Percentiles rank a stretch among this genome's conserved stretches.
Evolutionary conservation across 306 rosid genomes (phyloP).

Genomic region (Psophocarpus tetragonolobus): DNA sequence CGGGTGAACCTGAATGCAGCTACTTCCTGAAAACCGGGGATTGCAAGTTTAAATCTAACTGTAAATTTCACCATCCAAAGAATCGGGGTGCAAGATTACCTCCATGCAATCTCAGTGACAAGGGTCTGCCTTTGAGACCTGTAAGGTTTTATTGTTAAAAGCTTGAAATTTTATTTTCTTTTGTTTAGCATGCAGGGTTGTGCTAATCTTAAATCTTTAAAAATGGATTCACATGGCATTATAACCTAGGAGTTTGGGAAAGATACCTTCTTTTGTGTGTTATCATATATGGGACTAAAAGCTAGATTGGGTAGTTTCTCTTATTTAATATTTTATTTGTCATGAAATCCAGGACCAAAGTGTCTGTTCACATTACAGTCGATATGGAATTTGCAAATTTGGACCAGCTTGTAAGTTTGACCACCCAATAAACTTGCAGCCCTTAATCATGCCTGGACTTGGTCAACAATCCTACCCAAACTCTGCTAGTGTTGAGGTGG

Average conservation of each 20-base stretch:
- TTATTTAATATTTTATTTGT: conserved; percentile 1
- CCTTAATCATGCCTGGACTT: conserved; percentile 47
- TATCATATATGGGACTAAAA: conserved; percentile 4
- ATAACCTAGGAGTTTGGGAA: neutral
- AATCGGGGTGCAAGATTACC: conserved; percentile 47
- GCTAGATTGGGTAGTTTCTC: conserved; percentile 11
- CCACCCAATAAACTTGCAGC: conserved; percentile 51
- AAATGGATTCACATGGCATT: neutral
- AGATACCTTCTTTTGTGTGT: neutral
- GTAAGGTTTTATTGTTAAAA: conserved; percentile 48
- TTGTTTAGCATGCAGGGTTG: neutral
- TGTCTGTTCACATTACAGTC: conserved; percentile 73
- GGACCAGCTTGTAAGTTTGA: conserved; percentile 92
- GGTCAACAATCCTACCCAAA: conserved; percentile 51
- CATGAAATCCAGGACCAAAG: conserved; percentile 69
- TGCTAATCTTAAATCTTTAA: neutral
- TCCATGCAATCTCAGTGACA: conserved; percentile 68
- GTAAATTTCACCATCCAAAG: conserved; percentile 96
- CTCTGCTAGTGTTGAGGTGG: conserved; percentile 42
- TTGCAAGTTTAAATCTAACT: conserved; percentile 78
- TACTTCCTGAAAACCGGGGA: conserved; percentile 87
- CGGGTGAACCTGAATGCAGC: conserved; percentile 91
- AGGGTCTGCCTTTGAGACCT: conserved; percentile 95
- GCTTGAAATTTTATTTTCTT: neutral
- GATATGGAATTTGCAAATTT: conserved; percentile 90